These are phyloP conservation scores for Crithidia expoeki DNA, from an alignment of 208 protist species.

Conservation along the genomic window DNA sequence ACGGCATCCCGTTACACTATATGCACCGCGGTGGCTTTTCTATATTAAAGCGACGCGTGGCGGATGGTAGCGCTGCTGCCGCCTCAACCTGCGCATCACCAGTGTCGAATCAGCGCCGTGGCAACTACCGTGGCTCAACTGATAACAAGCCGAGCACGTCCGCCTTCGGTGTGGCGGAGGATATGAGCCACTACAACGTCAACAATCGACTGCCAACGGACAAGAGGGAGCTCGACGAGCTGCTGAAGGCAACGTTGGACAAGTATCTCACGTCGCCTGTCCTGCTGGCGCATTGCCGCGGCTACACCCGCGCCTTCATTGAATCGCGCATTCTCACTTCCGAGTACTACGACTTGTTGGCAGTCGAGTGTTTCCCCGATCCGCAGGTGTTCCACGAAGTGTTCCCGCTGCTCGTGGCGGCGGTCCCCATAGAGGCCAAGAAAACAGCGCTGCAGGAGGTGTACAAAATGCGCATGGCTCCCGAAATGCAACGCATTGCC, in stretches of 20 bases:
- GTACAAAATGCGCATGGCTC: constrained; percentile 75
- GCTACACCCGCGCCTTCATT: constrained; percentile 69
- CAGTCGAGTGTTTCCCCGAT: constrained; percentile 52
- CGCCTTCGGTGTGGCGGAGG: constrained; percentile 54
- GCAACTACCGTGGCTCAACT: constrained; percentile 1
- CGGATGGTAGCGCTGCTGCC: not conserved
- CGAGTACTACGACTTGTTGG: constrained; percentile 72
- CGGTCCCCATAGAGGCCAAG: constrained; percentile 53
- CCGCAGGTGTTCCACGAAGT: constrained; percentile 57
- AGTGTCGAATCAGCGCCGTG: not conserved
- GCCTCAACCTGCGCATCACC: not conserved
- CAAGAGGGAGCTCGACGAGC: constrained; percentile 35
- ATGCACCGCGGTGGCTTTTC: constrained; percentile 15
- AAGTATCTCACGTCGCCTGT: constrained; percentile 44
- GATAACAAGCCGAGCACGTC: constrained; percentile 15
- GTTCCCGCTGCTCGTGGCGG: constrained; percentile 79
- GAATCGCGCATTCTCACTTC: constrained; percentile 56
- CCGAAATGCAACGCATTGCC: constrained; percentile 61
- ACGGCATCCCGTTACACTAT: constrained; percentile 64
- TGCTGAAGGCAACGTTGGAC: constrained; percentile 50
- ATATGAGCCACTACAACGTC: constrained; percentile 36
- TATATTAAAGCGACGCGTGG: constrained; percentile 9
- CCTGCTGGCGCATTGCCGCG: constrained; percentile 48
- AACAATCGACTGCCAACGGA: constrained; percentile 47
- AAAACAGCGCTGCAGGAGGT: constrained; percentile 65